These are phyloP conservation scores for Scheffersomyces quercinus DNA, from an alignment of 1,139 yeast genomes.

Conservation along the genomic window DNA sequence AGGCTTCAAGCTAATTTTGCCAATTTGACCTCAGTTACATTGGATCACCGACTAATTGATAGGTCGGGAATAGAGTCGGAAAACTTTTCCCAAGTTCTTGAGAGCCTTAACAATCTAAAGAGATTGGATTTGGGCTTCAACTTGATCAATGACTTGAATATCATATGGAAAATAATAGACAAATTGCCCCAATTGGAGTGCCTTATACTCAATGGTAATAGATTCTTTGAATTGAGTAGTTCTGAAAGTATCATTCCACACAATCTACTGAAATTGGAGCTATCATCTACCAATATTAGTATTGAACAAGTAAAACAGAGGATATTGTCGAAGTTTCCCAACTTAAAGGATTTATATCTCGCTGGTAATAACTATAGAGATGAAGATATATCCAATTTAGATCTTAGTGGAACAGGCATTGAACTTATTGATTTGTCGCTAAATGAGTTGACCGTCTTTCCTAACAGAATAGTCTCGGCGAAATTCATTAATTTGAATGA, in stretches of 20 bases:
- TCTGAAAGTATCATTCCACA: background rate
- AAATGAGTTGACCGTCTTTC: constrained; percentile 38
- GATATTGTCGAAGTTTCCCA: constrained; percentile 43
- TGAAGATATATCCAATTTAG: constrained; percentile 14
- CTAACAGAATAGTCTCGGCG: constrained; percentile 12
- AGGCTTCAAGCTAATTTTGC: constrained; percentile 47
- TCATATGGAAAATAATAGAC: constrained; percentile 37
- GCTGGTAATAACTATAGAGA: constrained; percentile 47
- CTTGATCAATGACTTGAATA: constrained; percentile 44
- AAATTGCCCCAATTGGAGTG: constrained; percentile 37
- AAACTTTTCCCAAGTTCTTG: constrained; percentile 4
- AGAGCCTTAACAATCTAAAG: constrained; percentile 25
- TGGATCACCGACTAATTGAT: constrained; percentile 40
- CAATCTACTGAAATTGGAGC: constrained; percentile 8
- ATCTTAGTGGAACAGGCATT: constrained; percentile 16
- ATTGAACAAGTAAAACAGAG: constrained; percentile 5
- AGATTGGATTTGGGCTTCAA: constrained; percentile 66
- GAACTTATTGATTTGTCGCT: constrained; percentile 44
- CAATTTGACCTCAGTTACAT: constrained; percentile 48
- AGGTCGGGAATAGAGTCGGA: constrained; percentile 12
- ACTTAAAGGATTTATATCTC: constrained; percentile 41
- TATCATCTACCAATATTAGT: constrained; percentile 14
- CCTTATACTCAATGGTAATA: constrained; percentile 65
- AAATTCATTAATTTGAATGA: constrained; percentile 8
- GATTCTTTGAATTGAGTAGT: constrained; percentile 28